Conservation (phyloP, 2,329 filamentous ascomycete genomes). For the Cladophialophora immunda region DNA sequence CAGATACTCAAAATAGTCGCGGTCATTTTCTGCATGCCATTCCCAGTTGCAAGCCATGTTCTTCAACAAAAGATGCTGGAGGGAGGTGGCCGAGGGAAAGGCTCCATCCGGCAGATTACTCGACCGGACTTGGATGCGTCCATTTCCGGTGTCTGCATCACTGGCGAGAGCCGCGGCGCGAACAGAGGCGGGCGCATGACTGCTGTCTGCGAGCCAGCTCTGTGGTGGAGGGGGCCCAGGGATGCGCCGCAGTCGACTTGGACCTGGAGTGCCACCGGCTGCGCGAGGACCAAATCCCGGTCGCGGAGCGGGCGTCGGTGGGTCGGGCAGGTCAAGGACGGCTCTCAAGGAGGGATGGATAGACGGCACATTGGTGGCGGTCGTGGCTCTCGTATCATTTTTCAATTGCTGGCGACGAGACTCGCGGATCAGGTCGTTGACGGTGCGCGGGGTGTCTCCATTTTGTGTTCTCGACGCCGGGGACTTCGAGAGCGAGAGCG, state of each 20-base stretch:
- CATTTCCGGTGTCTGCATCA: slow-evolving; percentile 19
- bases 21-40: slow-evolving; percentile 65
- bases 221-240: slow-evolving; percentile 56
- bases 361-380: slow-evolving; percentile 46
- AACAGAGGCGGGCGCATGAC: slow-evolving; percentile 30
- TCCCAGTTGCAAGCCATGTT: slow-evolving; percentile 65
- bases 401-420: slow-evolving; percentile 54
- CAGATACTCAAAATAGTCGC: slow-evolving; percentile 61
- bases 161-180: slow-evolving; percentile 13
- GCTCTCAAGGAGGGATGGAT: slow-evolving; percentile 57
- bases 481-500: slow-evolving; percentile 46
- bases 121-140: slow-evolving; percentile 33
- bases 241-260: slow-evolving; percentile 49
- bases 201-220: slow-evolving; percentile 52
- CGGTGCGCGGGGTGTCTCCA: slow-evolving; percentile 46
- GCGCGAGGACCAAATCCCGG: background rate
- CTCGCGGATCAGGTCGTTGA: slow-evolving; percentile 58
- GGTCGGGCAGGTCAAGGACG: slow-evolving; percentile 55
- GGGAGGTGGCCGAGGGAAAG: slow-evolving; percentile 51
- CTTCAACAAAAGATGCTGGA: slow-evolving; percentile 62
- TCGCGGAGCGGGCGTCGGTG: slow-evolving; percentile 52
- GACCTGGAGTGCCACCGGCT: slow-evolving; percentile 45
- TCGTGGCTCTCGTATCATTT: slow-evolving; percentile 21
- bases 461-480: slow-evolving; percentile 38
- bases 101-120: slow-evolving; percentile 49